Evolutionary conservation across 345 rosid species (phyloP), one percentile per base, ranked within the genome.

Genomic region (Durio zibethinus): DNA sequence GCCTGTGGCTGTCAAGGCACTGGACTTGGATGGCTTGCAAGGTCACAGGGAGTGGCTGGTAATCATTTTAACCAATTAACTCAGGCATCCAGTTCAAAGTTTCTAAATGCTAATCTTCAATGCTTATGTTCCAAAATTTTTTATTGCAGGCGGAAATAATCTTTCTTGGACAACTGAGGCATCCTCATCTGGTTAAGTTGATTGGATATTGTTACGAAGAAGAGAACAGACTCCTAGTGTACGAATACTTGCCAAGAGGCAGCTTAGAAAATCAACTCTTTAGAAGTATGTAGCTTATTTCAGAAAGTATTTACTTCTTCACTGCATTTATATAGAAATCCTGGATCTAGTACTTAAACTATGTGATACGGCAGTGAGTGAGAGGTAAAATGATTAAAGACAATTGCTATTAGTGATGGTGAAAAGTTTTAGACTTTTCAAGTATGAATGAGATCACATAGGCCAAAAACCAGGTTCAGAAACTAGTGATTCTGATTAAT

Each of bases 1-100:
- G 73, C 88, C 92, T 20, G 93, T 92, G 36, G 97, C 98, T 23
- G 94, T 91, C 43, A 93, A 93, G 86, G 85, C 84, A 9, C 90
- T 92, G 36, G 85, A 91, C 73, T 83, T 89, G 81, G 84, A 88
- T 75, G 93, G 98, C 10, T 65, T 82, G 74, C 97, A 93, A 77
- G 98, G 98, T 38, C 97, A 93, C 53, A 84, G 72, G 78, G 97
- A 93, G 83, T 93, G 98, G 98, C 87, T 91, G 93, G 98, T 91
- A n/a, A n/a, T n/a, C 66, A 81, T 48, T 74, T 21, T 52, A 38
- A 16, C 23, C 21, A 20, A 35, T 54, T 2, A 36, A 23, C 11
- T 50, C 36, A 2, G 16, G 61, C 31, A 8, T n/a, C 25, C 68
- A 38, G 10, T 36, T 65, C 25, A 16, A 40, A 74, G 76, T 78